Conservation (phyloP, 2,329 filamentous ascomycete genomes). For the Ophioceras dolichostomum region DNA sequence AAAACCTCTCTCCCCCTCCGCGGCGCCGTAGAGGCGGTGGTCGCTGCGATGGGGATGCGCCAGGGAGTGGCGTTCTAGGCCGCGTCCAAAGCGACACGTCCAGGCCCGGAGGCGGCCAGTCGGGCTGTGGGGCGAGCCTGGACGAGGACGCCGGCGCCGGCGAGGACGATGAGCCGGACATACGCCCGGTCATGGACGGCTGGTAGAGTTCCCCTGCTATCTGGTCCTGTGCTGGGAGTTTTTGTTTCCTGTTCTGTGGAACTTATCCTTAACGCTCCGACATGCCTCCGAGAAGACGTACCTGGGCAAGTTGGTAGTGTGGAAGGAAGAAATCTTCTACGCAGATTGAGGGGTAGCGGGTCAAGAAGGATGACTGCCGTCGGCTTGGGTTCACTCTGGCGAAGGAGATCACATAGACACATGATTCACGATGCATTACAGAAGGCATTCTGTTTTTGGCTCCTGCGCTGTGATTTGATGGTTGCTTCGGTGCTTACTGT, state of each 20-base stretch:
- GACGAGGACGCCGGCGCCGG: conserved; percentile 34
- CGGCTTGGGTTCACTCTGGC: too few species aligned
- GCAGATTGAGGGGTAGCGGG: conserved; percentile 47
- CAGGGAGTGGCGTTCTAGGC: conserved; percentile 34
- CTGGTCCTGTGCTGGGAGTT: too few species aligned
- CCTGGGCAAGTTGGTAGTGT: too few species aligned
- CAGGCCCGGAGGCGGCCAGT: conserved; percentile 14
- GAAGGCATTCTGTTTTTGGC: too few species aligned
- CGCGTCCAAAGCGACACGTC: conserved; percentile 29
- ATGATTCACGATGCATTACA: too few species aligned
- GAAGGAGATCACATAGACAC: too few species aligned
- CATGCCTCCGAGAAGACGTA: too few species aligned
- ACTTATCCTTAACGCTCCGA: too few species aligned
- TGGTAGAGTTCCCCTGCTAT: conserved; percentile 45
- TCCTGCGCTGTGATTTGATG: too few species aligned
- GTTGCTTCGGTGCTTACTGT: too few species aligned
- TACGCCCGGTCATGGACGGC: conserved; percentile 45
- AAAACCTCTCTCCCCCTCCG: conserved; percentile 18
- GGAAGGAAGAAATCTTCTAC: conserved; percentile 3
- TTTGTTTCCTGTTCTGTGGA: too few species aligned
- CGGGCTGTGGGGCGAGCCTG: conserved; percentile 20
- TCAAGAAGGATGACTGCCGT: conserved; percentile 52
- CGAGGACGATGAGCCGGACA: conserved; percentile 57
- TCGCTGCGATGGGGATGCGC: conserved; percentile 24
- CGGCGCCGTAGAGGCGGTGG: too few species aligned